Conservation (phyloP, 345 rosid genomes). For the Rhizophora apiculata region DNA sequence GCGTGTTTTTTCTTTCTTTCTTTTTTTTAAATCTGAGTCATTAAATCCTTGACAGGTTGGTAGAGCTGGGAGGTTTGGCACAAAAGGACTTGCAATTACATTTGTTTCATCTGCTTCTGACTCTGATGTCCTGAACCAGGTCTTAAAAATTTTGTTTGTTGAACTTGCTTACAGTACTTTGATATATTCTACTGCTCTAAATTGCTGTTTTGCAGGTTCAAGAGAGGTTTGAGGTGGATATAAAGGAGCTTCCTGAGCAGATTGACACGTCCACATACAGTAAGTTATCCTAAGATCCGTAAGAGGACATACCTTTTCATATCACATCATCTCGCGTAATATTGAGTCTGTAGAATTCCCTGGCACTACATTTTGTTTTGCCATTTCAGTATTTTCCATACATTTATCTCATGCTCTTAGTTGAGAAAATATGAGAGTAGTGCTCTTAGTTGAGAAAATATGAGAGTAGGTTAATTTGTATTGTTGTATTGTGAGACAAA, state of each 20-base stretch:
- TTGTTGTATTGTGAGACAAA: too few species aligned
- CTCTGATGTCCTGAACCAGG: constrained; percentile 95
- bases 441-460: too few species aligned
- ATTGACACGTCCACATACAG: constrained; percentile 94
- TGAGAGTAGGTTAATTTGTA: too few species aligned
- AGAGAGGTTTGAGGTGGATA: constrained; percentile 94
- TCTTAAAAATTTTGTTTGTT: constrained; percentile 18
- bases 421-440: too few species aligned
- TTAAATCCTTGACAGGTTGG: constrained; percentile 60
- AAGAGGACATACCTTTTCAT: too few species aligned
- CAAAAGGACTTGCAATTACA: constrained; percentile 96
- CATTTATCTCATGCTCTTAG: too few species aligned
- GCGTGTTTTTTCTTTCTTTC: not conserved
- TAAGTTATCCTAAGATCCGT: constrained; percentile 26
- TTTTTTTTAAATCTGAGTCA: not conserved
- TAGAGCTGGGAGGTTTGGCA: constrained; percentile 98
- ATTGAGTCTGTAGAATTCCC: too few species aligned
- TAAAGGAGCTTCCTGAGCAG: constrained; percentile 96
- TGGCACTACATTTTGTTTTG: too few species aligned
- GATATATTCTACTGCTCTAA: not conserved
- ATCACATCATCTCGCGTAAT: too few species aligned
- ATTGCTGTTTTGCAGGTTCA: constrained; percentile 53
- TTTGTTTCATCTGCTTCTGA: constrained; percentile 90
- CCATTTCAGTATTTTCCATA: too few species aligned
- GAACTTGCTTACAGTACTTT: not conserved